These are phyloP conservation scores for Sporothrix variecibatus DNA, from an alignment of 2,329 filamentous ascomycete genomes.

Conservation along the genomic window DNA sequence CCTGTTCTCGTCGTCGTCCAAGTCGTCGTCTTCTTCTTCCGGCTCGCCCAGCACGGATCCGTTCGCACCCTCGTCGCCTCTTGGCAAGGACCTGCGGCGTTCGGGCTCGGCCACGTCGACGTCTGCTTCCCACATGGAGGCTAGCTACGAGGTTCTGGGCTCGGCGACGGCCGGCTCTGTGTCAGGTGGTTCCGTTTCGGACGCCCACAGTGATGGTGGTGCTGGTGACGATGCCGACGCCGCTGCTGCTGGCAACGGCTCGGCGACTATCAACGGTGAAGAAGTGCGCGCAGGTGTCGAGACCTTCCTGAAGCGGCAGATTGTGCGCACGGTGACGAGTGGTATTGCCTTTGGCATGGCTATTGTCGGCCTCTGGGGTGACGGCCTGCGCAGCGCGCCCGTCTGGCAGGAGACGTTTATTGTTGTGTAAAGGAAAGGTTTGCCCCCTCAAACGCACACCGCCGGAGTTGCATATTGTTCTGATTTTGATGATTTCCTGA, in stretches of 20 bases:
- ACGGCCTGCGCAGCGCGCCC: conserved; percentile 46
- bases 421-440: conserved; percentile 10
- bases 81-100: conserved; percentile 27
- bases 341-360: conserved; percentile 62
- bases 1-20: conserved; percentile 37
- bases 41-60: neutral
- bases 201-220: conserved; percentile 48
- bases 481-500: neutral
- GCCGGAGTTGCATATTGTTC: neutral
- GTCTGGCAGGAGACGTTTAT: conserved; percentile 32
- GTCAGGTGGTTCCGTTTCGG: conserved; percentile 27
- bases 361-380: conserved; percentile 67
- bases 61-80: conserved; percentile 31
- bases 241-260: conserved; percentile 44
- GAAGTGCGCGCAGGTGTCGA: conserved; percentile 61
- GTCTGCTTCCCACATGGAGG: conserved; percentile 56
- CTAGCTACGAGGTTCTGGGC: conserved; percentile 64
- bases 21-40: conserved; percentile 32
- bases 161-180: conserved; percentile 38
- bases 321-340: conserved; percentile 56
- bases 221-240: conserved; percentile 35
- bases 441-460: neutral
- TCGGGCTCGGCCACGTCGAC: conserved; percentile 29
- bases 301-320: conserved; percentile 55
- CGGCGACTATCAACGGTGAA: conserved; percentile 60